Evolutionary conservation across 2,329 filamentous ascomycete genomes (phyloP), one percentile per base, ranked within the genome.

Genomic region (Xylariaceae sp.): DNA sequence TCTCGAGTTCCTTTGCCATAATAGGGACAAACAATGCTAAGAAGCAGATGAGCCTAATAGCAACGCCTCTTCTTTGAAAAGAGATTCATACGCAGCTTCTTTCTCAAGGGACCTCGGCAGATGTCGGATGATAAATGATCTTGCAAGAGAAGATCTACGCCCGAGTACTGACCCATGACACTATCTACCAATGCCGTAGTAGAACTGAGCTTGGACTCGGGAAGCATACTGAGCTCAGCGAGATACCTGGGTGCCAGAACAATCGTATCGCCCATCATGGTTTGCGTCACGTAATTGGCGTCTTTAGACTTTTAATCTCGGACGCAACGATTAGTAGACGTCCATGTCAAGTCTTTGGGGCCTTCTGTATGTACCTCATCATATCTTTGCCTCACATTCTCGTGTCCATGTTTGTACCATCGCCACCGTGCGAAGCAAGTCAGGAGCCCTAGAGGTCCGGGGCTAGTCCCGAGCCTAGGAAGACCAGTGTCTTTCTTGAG

Each of bases 121-220:
- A 33, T 33, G 19, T 42, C 39, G n/a, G 16, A 20, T 14, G 39
- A 33, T 22, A 42, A 19, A 22, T 42, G 39, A 14, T 42, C 39
- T 22, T 27, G 23, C 19, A 42, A 20, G 4, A 42, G 39, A 21
- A 34, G 25, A 21, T 42, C 25, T 7, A 42, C 39, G 23, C 39
- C 39, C 10, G 39, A 32, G 19, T 19, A 27, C 4, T 42, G 23
- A 4, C 39, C 39, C 39, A 42, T 42, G 10, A 42, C 39, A 6
- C 39, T 42, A 16, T 42, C 39, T 14, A 42, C 39, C 22, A 42
- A 33, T 33, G 22, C 39, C 8, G 16, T 21, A 6, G 39, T 34
- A 14, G 39, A 42, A 21, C 39, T 42, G 23, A 42, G 16, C 27
- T 22, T 42, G 19, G 39, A 42, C 20, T 42, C 39, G 11, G 39